Percentiles rank a stretch among this genome's conserved stretches.
These are phyloP conservation scores for Backusella westeae DNA, from an alignment of 192 early-diverging fungal species.

Conservation along the genomic window DNA sequence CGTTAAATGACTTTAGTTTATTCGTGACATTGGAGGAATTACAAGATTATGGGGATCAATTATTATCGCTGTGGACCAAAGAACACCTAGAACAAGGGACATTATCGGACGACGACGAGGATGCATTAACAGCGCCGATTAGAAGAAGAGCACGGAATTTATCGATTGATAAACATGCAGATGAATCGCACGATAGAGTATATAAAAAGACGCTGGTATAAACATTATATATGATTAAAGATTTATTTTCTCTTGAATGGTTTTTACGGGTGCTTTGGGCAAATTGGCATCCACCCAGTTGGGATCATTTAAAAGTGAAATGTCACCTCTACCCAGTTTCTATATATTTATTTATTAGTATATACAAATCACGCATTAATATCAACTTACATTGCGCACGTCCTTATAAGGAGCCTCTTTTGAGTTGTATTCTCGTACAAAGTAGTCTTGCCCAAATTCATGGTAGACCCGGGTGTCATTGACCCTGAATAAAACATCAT, in stretches of 20 bases:
- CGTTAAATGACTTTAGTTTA: constrained; percentile 78
- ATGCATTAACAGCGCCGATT: neutral
- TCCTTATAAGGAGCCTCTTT: constrained; percentile 65
- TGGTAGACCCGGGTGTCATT: constrained; percentile 91
- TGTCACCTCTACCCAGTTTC: constrained; percentile 43
- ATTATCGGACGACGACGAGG: neutral
- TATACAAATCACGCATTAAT: neutral
- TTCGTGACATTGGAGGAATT: constrained; percentile 75
- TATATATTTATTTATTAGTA: neutral
- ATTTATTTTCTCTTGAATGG: constrained; percentile 8
- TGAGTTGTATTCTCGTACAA: constrained; percentile 72
- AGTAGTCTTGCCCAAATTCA: constrained; percentile 64
- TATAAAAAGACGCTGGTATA: neutral
- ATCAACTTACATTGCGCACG: constrained; percentile 50
- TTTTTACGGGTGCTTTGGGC: constrained; percentile 13
- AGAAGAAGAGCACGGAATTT: constrained; percentile 8
- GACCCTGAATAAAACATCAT: constrained; percentile 89
- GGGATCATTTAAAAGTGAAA: constrained; percentile 53
- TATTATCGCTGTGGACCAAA: constrained; percentile 55
- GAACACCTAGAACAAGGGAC: constrained; percentile 17
- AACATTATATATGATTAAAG: neutral
- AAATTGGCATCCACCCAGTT: constrained; percentile 58
- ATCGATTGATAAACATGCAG: constrained; percentile 10
- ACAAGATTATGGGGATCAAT: constrained; percentile 70
- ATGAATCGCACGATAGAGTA: neutral